Base-by-base conservation (phyloP, 176 grass and related monocot species). In the Musa itinerans region DNA sequence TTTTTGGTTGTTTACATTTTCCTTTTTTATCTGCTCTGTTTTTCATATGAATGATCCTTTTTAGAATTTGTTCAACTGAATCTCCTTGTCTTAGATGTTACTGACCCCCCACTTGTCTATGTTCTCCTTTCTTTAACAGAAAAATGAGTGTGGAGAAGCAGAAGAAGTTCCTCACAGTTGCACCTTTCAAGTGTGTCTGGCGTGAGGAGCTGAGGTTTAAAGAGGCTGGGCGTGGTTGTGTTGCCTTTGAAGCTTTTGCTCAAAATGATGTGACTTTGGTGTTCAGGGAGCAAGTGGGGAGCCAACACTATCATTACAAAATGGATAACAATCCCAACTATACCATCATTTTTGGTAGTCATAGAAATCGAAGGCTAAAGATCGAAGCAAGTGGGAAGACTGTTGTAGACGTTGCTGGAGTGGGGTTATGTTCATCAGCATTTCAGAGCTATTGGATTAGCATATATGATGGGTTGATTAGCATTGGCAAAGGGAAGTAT, bases 361-460 rank as follows among this genome's bases (percentile, higher is more conserved):
- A 97, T 80, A 82, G 94, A 63, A 97, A 97, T 82, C 87, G 89
- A 50, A 83, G 94, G 20, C 65, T 97, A 65, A 97, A 87, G 83
- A 97, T 97, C 17, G 90, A 97, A 88, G 90, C 88, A 20, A 86
- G 92, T 53, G 94, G 90, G n/a, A 83, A 70, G 55, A 85, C 88
- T n/a, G 94, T 87, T 19, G 84, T 91, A 61, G 90, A 97, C 78
- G 82, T 85, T 79, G 86, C 88, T 23, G 87, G 88, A 57, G 53
- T 82, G 11, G 94, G 87, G 10, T 84, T 97, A 2, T 97, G 94
- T 69, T 86, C 81, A 80, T 85, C 90, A 19, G 89, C 90, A 69
- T 97, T 97, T 65, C 94, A 89, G 83, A 87, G 86, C 81, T 97
- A 93, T 78, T 93, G 94, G 94, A 85, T 97, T 70, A 91, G 88